Percentiles rank a stretch among this genome's conserved stretches.
Evolutionary conservation across 768 basidiomycete species (phyloP).

Genomic region (Austroboletus eburneus): DNA sequence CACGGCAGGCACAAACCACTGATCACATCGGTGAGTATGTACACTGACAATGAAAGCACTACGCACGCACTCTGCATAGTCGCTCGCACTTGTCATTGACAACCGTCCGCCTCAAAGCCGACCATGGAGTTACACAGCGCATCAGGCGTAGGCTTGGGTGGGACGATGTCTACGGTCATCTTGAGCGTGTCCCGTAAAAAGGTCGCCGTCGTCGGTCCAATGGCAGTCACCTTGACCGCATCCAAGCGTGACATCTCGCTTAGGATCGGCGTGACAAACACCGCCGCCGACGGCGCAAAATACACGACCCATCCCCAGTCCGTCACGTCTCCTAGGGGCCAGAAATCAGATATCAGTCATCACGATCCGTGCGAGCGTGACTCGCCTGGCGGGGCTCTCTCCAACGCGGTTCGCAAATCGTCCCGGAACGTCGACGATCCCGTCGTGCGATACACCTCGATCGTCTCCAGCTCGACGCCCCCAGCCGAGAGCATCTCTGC

Average conservation of each 20-base stretch:
- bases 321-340: background rate
- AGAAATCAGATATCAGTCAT: background rate
- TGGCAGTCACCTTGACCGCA: constrained; percentile 47
- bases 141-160: constrained; percentile 55
- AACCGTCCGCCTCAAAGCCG: constrained; percentile 16
- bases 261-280: constrained; percentile 50
- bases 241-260: constrained; percentile 36
- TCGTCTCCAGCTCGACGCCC: constrained; percentile 40
- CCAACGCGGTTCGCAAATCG: constrained; percentile 37
- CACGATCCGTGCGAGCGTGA: background rate
- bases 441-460: constrained; percentile 71
- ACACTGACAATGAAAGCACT: background rate
- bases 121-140: constrained; percentile 36
- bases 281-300: constrained; percentile 73
- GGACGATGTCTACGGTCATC: constrained; percentile 50
- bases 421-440: constrained; percentile 49
- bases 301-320: constrained; percentile 71
- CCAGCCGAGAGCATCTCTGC: constrained; percentile 44
- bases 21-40: constrained; percentile 7
- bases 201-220: constrained; percentile 62
- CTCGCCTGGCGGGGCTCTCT: constrained; percentile 23
- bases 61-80: constrained; percentile 17
- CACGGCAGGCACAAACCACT: constrained; percentile 48
- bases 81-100: constrained; percentile 9
- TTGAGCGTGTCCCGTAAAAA: constrained; percentile 45